Conservation (phyloP, 1,139 yeast genomes). For the Suhomyces guaymorum region DNA sequence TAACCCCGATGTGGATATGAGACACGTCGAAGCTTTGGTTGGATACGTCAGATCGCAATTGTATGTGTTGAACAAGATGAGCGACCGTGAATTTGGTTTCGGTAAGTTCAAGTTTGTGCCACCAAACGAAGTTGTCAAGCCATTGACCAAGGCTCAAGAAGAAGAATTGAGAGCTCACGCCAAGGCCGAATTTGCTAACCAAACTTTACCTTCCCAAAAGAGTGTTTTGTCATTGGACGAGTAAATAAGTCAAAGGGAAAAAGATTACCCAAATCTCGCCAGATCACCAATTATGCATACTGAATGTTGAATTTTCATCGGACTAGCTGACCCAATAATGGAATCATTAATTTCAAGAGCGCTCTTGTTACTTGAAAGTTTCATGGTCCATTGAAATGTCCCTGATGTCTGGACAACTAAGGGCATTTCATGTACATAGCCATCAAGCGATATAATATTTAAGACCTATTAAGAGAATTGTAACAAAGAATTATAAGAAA, state of each 20-base stretch:
- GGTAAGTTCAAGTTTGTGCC: slow-evolving; percentile 85
- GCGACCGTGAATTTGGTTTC: slow-evolving; percentile 89
- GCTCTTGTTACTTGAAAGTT: too few species aligned
- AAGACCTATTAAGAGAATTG: neutral
- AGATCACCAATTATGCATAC: too few species aligned
- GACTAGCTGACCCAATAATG: too few species aligned
- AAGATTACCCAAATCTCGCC: too few species aligned
- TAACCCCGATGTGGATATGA: slow-evolving; percentile 75
- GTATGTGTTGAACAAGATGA: slow-evolving; percentile 78
- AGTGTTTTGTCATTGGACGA: slow-evolving; percentile 66
- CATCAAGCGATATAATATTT: too few species aligned
- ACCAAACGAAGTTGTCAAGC: slow-evolving; percentile 78
- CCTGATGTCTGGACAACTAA: too few species aligned
- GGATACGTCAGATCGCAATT: slow-evolving; percentile 87
- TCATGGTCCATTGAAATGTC: too few species aligned
- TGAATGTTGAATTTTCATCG: too few species aligned
- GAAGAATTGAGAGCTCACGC: slow-evolving; percentile 38
- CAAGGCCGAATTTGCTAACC: slow-evolving; percentile 45
- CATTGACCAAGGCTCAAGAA: slow-evolving; percentile 65
- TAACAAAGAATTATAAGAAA: neutral
- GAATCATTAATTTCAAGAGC: too few species aligned
- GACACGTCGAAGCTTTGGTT: slow-evolving; percentile 82
- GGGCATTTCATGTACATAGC: neutral
- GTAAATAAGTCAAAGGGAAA: slow-evolving; percentile 17
- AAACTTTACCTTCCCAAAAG: slow-evolving; percentile 60